Percentiles rank a stretch among this genome's conserved stretches.
phyloP scores from a whole-genome alignment of 2,329 filamentous ascomycete species.

The Curvularia spicifera region DNA sequence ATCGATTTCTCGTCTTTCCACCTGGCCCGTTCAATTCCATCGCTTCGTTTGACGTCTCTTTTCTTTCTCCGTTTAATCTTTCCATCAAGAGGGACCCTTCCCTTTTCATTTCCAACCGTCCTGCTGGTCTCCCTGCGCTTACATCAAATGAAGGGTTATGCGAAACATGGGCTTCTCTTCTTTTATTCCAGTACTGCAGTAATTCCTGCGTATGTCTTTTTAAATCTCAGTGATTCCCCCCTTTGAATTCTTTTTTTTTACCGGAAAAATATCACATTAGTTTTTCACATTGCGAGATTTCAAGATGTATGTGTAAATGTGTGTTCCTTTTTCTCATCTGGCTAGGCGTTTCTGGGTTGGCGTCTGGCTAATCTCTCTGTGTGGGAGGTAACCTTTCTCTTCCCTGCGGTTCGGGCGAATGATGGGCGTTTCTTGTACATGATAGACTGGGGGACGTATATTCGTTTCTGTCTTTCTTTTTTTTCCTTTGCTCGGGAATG shows the following conservation, averaged over 20 bases:
- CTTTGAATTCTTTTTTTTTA: no score
- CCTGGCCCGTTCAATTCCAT: neutral
- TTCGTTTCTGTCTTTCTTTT: neutral
- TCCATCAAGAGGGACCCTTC: neutral
- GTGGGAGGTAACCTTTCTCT: neutral
- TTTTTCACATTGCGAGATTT: neutral
- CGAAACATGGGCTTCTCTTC: neutral
- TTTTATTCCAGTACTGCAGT: neutral
- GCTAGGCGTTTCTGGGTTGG: neutral
- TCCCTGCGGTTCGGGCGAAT: neutral
- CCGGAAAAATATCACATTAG: no score
- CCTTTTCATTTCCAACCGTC: neutral
- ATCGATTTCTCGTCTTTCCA: neutral
- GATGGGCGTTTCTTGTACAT: neutral
- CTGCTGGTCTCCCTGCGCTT: neutral
- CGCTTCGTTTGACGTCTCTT: neutral
- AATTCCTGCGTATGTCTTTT: neutral
- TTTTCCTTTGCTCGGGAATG: neutral
- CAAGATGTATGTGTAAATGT: neutral
- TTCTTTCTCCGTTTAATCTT: neutral
- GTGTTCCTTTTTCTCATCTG: neutral
- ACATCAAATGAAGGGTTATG: neutral
- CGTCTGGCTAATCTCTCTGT: neutral
- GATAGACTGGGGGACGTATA: neutral
- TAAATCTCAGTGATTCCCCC: neutral